Evolutionary conservation across 306 rosid genomes (phyloP).

Genomic region (Rosa rugosa): DNA sequence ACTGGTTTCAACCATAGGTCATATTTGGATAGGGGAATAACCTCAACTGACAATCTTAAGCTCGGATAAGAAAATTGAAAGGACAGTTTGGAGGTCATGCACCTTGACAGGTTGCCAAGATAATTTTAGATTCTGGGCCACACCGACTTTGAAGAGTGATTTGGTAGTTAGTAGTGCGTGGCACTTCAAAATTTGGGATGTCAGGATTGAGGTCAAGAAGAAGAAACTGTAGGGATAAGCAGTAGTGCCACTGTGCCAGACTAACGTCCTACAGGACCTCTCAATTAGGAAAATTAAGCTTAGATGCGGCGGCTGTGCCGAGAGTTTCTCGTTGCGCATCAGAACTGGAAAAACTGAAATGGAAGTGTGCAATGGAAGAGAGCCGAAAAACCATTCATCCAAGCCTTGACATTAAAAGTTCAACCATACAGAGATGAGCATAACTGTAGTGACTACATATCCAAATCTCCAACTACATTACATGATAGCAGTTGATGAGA

Average conservation of each 20-base stretch:
- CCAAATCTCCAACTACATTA: conserved; percentile 30
- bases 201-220: background rate
- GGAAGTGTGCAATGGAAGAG: background rate
- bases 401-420: conserved; percentile 12
- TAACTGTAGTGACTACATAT: conserved; percentile 3
- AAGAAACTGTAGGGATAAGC: conserved; percentile 10
- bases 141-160: conserved; percentile 25
- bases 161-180: conserved; percentile 36
- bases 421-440: conserved; percentile 23
- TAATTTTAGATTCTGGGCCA: conserved; percentile 38
- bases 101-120: conserved; percentile 28
- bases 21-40: conserved; percentile 20
- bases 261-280: too few relatives aligned
- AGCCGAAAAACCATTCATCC: conserved; percentile 6
- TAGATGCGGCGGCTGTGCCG: background rate
- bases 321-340: background rate
- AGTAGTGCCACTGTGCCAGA: background rate
- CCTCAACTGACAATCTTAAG: conserved; percentile 20
- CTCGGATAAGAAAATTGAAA: conserved; percentile 39
- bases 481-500: conserved; percentile 25
- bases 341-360: background rate
- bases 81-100: conserved; percentile 41
- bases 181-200: conserved; percentile 16
- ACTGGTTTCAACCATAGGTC: conserved; percentile 19
- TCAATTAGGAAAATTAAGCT: background rate